These are phyloP conservation scores for Hericium alpestre DNA, from an alignment of 768 basidiomycete species.

Conservation along the genomic window DNA sequence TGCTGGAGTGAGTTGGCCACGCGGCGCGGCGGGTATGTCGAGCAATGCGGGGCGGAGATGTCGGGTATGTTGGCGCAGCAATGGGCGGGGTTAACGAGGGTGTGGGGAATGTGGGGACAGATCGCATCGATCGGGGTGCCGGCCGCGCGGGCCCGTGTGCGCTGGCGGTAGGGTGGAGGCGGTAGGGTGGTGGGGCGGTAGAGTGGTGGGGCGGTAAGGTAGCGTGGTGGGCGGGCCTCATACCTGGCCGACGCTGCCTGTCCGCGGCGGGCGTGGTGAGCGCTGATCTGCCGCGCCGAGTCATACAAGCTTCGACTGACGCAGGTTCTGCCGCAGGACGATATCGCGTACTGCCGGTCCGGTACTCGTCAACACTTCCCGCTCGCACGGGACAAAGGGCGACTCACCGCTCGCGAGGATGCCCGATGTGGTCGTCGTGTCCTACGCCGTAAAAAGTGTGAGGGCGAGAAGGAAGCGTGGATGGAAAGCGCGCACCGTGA, in stretches of 20 bases:
- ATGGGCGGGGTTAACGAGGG: too few species aligned
- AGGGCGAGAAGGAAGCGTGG: neutral
- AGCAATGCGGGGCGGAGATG: too few species aligned
- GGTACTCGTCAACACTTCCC: neutral
- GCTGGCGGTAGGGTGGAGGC: neutral
- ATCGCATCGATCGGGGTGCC: too few species aligned
- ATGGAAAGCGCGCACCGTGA: conserved; percentile 38
- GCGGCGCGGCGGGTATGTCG: too few species aligned
- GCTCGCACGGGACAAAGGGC: neutral
- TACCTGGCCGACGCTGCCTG: too few species aligned
- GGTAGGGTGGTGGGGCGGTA: neutral
- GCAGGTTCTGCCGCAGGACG: conserved; percentile 12
- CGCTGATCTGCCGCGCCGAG: neutral
- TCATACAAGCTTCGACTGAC: conserved; percentile 8
- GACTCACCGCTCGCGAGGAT: conserved; percentile 66
- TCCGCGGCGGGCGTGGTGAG: too few species aligned
- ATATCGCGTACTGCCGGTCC: conserved; percentile 10
- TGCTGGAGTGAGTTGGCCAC: too few species aligned
- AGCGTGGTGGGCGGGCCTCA: neutral
- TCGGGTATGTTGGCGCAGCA: too few species aligned
- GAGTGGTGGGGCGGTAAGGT: neutral
- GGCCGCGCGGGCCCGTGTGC: too few species aligned
- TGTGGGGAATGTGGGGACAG: too few species aligned
- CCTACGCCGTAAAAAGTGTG: conserved; percentile 24
- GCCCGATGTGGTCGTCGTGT: conserved; percentile 61